Evolutionary conservation across 768 basidiomycete species (phyloP).

Genomic region (Suillus discolor): DNA sequence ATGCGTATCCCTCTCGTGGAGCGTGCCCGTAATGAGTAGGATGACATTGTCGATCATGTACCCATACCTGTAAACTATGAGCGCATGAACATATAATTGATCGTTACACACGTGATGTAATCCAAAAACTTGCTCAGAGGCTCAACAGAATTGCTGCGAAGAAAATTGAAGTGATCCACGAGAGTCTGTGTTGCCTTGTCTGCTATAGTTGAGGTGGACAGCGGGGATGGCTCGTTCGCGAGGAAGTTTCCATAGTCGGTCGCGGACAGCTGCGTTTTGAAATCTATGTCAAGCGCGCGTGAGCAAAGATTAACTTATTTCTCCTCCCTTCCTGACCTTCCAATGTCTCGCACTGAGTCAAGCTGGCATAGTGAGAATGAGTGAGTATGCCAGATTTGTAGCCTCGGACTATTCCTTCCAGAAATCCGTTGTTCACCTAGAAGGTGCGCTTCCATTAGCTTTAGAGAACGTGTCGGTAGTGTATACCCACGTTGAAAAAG

Average conservation of each 20-base stretch:
- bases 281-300: slow-evolving; percentile 55
- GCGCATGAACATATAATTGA: slow-evolving; percentile 6
- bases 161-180: slow-evolving; percentile 96
- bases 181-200: slow-evolving; percentile 95
- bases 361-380: slow-evolving; percentile 87
- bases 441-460: slow-evolving; percentile 25
- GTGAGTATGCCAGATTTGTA: slow-evolving; percentile 93
- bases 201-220: slow-evolving; percentile 93
- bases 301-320: slow-evolving; percentile 3
- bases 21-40: slow-evolving; percentile 93
- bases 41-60: slow-evolving; percentile 99
- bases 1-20: slow-evolving; percentile 96
- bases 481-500: slow-evolving; percentile 75
- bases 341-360: slow-evolving; percentile 96
- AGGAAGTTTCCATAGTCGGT: slow-evolving; percentile 99
- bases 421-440: slow-evolving; percentile 72
- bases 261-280: slow-evolving; percentile 91
- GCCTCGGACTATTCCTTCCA: slow-evolving; percentile 85
- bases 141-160: slow-evolving; percentile 88
- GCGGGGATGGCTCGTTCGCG: slow-evolving; percentile 91
- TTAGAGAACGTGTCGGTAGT: slow-evolving; percentile 3
- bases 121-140: slow-evolving; percentile 93
- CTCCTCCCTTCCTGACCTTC: slow-evolving; percentile 57
- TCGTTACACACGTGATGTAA: slow-evolving; percentile 86
- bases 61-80: slow-evolving; percentile 65